A percentile compares a stretch with the other conserved stretches of the same genome.
These are phyloP conservation scores for Oenanthe javanica DNA, from an alignment of 140 eudicot species.

Conservation along the genomic window DNA sequence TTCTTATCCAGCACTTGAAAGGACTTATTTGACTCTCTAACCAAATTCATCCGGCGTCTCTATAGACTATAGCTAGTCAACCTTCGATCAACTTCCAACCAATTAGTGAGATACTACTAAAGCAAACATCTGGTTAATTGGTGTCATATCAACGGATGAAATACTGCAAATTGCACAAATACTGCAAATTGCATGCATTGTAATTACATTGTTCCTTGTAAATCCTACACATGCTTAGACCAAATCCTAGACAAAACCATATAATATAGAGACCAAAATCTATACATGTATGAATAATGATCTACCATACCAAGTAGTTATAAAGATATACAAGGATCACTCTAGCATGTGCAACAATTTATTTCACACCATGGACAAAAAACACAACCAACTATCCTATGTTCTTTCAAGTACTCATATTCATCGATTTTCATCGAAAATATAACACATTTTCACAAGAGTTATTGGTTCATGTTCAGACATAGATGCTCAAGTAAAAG, in stretches of 20 bases:
- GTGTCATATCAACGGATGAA: neutral
- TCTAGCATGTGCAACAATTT: neutral
- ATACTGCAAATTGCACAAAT: neutral
- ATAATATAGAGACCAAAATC: neutral
- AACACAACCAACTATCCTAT: neutral
- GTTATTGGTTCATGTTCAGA: neutral
- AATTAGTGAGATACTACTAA: neutral
- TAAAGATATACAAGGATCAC: neutral
- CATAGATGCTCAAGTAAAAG: too few relatives aligned
- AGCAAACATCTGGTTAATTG: neutral
- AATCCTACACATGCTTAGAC: neutral
- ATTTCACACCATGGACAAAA: neutral
- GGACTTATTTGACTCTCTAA: neutral
- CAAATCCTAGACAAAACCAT: neutral
- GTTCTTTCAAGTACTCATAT: neutral
- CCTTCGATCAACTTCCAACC: neutral
- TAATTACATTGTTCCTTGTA: neutral
- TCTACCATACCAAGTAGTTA: too few relatives aligned
- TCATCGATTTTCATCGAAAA: neutral
- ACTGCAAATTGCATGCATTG: neutral
- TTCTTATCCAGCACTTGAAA: neutral
- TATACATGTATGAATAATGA: too few relatives aligned
- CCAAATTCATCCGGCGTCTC: neutral
- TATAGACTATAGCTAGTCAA: neutral
- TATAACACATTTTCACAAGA: neutral